Evolutionary conservation across 192 early-diverging fungal genomes (phyloP).

Genomic region (Coemansia biformis): DNA sequence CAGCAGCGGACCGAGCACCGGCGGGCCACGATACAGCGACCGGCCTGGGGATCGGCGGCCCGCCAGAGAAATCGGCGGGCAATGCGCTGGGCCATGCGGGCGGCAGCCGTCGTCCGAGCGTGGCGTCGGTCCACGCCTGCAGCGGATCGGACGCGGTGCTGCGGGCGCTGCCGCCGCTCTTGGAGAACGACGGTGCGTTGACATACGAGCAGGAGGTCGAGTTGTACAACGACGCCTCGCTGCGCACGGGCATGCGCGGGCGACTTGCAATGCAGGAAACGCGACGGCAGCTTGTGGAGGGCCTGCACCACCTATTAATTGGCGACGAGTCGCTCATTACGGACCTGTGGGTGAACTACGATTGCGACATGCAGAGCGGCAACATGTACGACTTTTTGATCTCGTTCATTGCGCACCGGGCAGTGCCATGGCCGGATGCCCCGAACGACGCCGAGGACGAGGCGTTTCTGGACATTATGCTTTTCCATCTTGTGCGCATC

Average conservation of each 20-base stretch:
- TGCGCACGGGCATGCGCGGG: constrained; percentile 42
- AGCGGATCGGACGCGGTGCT: not conserved
- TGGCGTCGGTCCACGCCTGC: constrained; percentile 1
- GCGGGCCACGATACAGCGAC: not conserved
- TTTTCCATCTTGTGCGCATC: constrained; percentile 39
- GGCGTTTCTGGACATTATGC: constrained; percentile 39
- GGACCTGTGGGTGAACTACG: constrained; percentile 93
- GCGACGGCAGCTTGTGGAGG: constrained; percentile 80
- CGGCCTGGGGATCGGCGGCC: not conserved
- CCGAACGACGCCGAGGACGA: constrained; percentile 24
- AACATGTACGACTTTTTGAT: constrained; percentile 75
- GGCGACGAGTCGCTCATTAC: constrained; percentile 70
- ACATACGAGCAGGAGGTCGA: constrained; percentile 36
- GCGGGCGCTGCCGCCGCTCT: constrained; percentile 9
- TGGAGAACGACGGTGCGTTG: constrained; percentile 21
- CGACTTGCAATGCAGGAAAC: constrained; percentile 65
- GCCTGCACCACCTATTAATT: constrained; percentile 54
- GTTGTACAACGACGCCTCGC: constrained; percentile 32
- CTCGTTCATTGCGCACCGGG: constrained; percentile 33
- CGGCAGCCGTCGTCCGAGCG: constrained; percentile 18
- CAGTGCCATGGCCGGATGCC: constrained; percentile 34
- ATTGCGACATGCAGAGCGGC: constrained; percentile 74
- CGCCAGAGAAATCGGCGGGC: not conserved
- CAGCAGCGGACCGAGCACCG: not conserved
- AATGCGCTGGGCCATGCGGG: not conserved